Evolutionary conservation across 192 early-diverging fungal species (phyloP), one percentile per base, ranked within the genome.

Genomic region (Borealophlyctis nickersoniae): DNA sequence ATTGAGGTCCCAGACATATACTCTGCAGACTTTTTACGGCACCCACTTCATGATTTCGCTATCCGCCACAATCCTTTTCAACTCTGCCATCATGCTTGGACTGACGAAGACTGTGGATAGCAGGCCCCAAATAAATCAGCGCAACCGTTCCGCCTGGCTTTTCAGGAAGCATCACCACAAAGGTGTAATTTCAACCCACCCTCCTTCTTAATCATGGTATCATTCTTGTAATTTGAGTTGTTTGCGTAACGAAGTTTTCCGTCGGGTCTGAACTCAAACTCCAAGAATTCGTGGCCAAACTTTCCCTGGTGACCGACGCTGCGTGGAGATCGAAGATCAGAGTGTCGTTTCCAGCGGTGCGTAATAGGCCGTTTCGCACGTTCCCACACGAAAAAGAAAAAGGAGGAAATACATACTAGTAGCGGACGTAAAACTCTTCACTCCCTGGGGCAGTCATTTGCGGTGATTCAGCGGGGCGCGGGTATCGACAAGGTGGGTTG

Each of bases 231-330:
- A 71, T 95, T 95, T 26, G 94, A 95, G 80, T 95, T 91, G 81
- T 99, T 99, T 52, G 94, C 92, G 75, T 99, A 99, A 56, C 92
- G 86, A 52, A 95, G 91, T 36, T 84, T 81, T 45, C 94, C 94
- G 49, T 92, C 87, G 7, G 84, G 79, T 62, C 88, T 77, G 58
- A 98, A 87, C 77, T 99, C 96, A 70, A 98, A 99, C 72, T 96
- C 93, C 34, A 99, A 85, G 74, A 98, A 99, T 86, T 99, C 96
- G 79, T 99, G 95, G 30, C 96, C 96, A 78, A 93, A 96, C 62
- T 92, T 85, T 32, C 96, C 96, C 61, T 84, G 85, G 70, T 98
- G 94, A 4, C 96, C 95, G 19, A 90, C 86, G 64, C 89, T 90
- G 39, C 14, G 22, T 24, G 9, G 30, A 3, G 16, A 23, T 4